These are phyloP conservation scores for Prunus fruticosa DNA, from an alignment of 306 rosid species.

Conservation along the genomic window DNA sequence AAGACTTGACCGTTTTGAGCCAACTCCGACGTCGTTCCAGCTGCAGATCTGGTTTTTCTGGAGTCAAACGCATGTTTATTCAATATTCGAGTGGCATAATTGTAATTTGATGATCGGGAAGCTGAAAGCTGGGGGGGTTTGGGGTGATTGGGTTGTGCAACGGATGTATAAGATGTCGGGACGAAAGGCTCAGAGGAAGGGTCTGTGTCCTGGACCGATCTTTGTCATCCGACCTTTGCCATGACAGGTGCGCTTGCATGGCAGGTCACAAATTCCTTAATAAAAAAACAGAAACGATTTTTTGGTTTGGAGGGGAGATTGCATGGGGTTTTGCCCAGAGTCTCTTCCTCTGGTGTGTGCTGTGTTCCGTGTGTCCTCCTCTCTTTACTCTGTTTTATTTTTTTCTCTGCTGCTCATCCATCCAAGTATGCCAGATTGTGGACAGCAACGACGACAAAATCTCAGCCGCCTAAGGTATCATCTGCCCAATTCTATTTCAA, in stretches of 20 bases:
- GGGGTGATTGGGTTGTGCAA: neutral
- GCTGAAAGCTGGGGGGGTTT: neutral
- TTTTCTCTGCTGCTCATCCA: neutral
- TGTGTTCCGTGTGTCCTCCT: constrained; percentile 26
- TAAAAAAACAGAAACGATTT: constrained; percentile 27
- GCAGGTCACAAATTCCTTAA: constrained; percentile 62
- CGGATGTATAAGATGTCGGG: constrained; percentile 25
- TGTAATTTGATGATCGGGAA: neutral
- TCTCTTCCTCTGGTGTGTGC: constrained; percentile 32
- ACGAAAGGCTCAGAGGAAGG: neutral
- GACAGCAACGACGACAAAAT: neutral
- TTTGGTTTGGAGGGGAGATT: constrained; percentile 44
- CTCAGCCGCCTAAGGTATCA: neutral
- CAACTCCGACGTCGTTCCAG: too few species aligned
- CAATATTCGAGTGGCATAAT: neutral
- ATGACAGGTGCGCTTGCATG: constrained; percentile 96
- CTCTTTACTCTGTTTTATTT: neutral
- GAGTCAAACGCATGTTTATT: neutral
- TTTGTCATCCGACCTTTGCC: constrained; percentile 92
- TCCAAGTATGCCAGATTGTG: neutral
- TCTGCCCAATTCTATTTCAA: neutral
- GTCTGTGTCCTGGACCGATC: constrained; percentile 20
- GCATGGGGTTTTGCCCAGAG: constrained; percentile 74
- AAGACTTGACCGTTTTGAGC: too few species aligned
- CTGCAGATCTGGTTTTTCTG: neutral